Conservation (phyloP, 2,329 filamentous ascomycete genomes). For the Aureobasidium namibiae region DNA sequence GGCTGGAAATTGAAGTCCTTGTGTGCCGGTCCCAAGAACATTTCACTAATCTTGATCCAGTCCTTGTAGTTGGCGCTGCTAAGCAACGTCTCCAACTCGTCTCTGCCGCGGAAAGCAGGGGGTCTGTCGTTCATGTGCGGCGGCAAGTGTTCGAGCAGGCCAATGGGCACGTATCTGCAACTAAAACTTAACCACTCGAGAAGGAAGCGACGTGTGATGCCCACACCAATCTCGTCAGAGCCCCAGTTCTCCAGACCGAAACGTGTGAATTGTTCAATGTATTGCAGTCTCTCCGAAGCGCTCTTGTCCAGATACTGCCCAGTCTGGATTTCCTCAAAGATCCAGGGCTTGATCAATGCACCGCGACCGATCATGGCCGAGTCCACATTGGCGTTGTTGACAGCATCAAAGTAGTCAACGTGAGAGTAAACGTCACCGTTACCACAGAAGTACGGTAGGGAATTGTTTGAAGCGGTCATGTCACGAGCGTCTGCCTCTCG, state of each 20-base stretch:
- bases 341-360: slow-evolving; percentile 93
- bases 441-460: slow-evolving; percentile 81
- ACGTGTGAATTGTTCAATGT: slow-evolving; percentile 81
- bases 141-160: slow-evolving; percentile 78
- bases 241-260: slow-evolving; percentile 95
- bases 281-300: slow-evolving; percentile 71
- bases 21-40: slow-evolving; percentile 90
- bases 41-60: slow-evolving; percentile 99
- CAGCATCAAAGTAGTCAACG: slow-evolving; percentile 70
- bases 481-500: slow-evolving; percentile 68
- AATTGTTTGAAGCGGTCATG: slow-evolving; percentile 55
- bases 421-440: slow-evolving; percentile 97
- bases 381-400: slow-evolving; percentile 73
- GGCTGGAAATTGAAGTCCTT: slow-evolving; percentile 89
- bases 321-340: slow-evolving; percentile 91
- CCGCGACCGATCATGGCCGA: slow-evolving; percentile 96
- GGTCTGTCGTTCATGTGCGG: slow-evolving; percentile 84
- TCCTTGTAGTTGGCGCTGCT: slow-evolving; percentile 88
- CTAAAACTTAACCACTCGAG: slow-evolving; percentile 95
- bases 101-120: slow-evolving; percentile 71
- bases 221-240: slow-evolving; percentile 86
- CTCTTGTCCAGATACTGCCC: slow-evolving; percentile 96
- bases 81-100: slow-evolving; percentile 90
- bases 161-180: slow-evolving; percentile 83
- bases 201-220: slow-evolving; percentile 82